Base-by-base conservation (phyloP, 192 early-diverging fungal genomes). In the Podila horticola region DNA sequence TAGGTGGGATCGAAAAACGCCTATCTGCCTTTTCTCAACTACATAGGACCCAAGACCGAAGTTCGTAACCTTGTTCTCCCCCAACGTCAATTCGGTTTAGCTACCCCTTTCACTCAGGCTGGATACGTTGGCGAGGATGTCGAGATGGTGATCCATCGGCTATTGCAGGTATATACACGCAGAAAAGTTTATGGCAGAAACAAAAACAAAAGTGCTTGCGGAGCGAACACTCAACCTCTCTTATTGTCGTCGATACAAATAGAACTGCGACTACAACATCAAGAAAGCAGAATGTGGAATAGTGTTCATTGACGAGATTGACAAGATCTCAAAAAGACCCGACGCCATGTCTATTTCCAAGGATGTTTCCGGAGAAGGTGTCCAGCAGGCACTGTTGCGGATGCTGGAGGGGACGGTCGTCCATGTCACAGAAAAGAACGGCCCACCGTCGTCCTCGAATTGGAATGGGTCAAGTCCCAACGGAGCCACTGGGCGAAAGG, bases 51-150 rank as follows among this genome's bases (percentile, higher is more conserved):
- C 5, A 7, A 7, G 11, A 65, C 13, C 1, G 17, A 28, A 15
- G 1, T 45, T 13, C 24, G 19, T n/a, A 24, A 28, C 3, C 2
- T 17, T 50, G 45, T 13, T 10, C 34, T 10, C 34, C 34, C 34
- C 3, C 52, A 2, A 30, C 11, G 17, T 34, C 0, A 24, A 15
- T 64, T 50, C 34, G 30, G 3, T 24, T 62, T 59, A 70, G 68
- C 95, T 0, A 95, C 94, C 17, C 93, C 94, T 15, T 89, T 96
- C 75, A 96, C 95, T 22, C 93, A 95, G 72, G 90, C 94, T 26
- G 95, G 95, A 5, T 96, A 96, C 69, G 95, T 95, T 22, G 95
- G 95, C 31, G 95, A 96, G 74, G 95, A 96, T 83, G 94, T 95
- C 29, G 95, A 96, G 70, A 74, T 91, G 13, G 93, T 94, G 30